Evolutionary conservation across 805 yeast species (phyloP), one percentile per base, ranked within the genome.

Genomic region (Yamadazyma laniorum): DNA sequence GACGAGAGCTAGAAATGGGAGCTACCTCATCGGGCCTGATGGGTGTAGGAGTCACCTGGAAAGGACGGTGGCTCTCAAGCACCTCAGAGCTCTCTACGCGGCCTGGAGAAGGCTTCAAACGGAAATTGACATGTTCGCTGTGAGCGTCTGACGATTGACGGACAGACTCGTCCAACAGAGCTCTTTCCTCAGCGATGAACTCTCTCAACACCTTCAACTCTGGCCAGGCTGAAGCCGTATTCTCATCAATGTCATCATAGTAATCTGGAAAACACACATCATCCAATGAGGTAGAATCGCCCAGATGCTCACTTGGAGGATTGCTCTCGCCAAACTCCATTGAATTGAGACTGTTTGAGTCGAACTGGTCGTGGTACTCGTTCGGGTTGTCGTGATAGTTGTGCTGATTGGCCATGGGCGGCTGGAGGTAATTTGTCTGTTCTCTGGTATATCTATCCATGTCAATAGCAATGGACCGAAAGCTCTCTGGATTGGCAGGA

Each of bases 181-280:
- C 18, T 14, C 13, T 26, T 35, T 37, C 40, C 32, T 32, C 23
- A 4, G 29, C 37, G 14, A 32, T 19, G 61, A 80, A 91, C 45
- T 89, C 95, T 47, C 81, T 82, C 47, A 91, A 65, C 0, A 85
- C 77, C 22, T 67, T 54, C 13, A 87, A 65, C 53, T 93, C 97
- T 1, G 98, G 99, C 98, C 98, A 91, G 32, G 59, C 52, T 3
- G 40, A 12, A 8, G 5, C 14, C 44, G 63, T 67, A 3, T 43
- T 38, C 18, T 45, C 43, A 12, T 43, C 49, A 25, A 51, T 42
- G 29, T 53, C 55, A 16, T 54, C 58, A 32, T 75, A 77, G 45
- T 82, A 89, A 26, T 89, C 70, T 0, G 95, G 96, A 58, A 88
- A 79, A 54, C 96, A 91, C 18, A 91, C 99, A 61, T 91, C 99